phyloP scores from a whole-genome alignment of 441 rosid species.

The Euphorbia schlechtendalii region DNA sequence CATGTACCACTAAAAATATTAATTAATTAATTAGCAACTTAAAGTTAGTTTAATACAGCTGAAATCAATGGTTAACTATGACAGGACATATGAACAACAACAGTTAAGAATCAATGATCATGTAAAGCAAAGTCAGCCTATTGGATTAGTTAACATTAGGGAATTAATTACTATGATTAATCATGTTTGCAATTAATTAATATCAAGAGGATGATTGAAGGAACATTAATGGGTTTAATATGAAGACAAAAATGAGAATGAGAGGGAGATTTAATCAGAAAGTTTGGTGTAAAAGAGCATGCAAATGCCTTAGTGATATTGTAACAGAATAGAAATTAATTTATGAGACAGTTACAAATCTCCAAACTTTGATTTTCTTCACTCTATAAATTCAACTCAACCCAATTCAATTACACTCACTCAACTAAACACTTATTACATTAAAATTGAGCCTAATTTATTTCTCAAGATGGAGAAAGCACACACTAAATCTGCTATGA shows the following conservation, averaged over 20 bases:
- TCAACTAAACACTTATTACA: too few relatives aligned
- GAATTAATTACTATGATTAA: neutral
- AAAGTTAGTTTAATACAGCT: neutral
- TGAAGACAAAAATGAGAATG: conserved; percentile 29
- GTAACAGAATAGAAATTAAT: conserved; percentile 41
- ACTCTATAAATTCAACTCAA: conserved; percentile 13
- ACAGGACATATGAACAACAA: neutral
- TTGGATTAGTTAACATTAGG: neutral
- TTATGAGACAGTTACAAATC: conserved; percentile 48
- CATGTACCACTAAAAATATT: neutral
- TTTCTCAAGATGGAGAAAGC: conserved; percentile 45
- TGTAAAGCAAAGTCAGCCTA: conserved; percentile 1
- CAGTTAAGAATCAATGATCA: neutral
- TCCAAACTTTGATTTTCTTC: conserved; percentile 45
- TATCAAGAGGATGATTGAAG: conserved; percentile 34
- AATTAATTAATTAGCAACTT: neutral
- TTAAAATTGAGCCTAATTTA: neutral
- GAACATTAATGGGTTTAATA: conserved; percentile 21
- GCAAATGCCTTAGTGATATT: conserved; percentile 40
- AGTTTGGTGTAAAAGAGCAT: conserved; percentile 67
- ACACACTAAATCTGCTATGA: conserved; percentile 46
- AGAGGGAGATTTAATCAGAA: conserved; percentile 79
- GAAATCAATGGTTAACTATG: neutral
- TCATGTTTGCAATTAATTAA: neutral
- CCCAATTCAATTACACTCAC: neutral